These are phyloP conservation scores for Taiozyma sp. DNA, from an alignment of 1,139 yeast genomes.

Conservation along the genomic window DNA sequence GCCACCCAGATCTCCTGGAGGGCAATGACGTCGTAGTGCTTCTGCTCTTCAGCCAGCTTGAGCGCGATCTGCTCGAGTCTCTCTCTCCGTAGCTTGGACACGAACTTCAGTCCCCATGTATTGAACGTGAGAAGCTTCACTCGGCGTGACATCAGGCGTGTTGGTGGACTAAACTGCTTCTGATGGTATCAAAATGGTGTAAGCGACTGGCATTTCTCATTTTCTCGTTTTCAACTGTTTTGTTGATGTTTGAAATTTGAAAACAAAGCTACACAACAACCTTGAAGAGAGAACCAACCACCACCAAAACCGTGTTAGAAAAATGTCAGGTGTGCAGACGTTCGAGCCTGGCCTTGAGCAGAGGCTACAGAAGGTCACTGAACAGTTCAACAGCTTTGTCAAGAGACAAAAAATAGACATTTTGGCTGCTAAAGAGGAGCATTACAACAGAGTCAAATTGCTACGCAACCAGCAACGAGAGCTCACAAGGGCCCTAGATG, in stretches of 20 bases:
- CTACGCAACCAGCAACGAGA: conserved; percentile 24
- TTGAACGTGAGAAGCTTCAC: conserved; percentile 59
- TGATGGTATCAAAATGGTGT: not conserved
- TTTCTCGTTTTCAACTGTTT: not conserved
- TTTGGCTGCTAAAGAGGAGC: conserved; percentile 19
- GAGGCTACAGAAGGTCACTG: conserved; percentile 23
- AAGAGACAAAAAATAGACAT: conserved; percentile 21
- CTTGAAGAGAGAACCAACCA: no score
- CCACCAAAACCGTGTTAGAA: not conserved
- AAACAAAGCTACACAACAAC: no score
- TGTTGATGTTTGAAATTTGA: not conserved
- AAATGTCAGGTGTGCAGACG: conserved; percentile 9
- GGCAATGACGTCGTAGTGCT: conserved; percentile 76
- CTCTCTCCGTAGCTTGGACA: conserved; percentile 60
- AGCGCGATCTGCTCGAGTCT: conserved; percentile 74
- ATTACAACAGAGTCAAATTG: conserved; percentile 16
- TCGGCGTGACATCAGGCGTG: not conserved
- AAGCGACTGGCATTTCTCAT: no score
- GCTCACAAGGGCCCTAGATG: conserved; percentile 17
- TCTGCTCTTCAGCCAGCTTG: conserved; percentile 41
- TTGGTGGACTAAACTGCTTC: not conserved
- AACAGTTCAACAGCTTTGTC: conserved; percentile 22
- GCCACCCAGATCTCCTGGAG: conserved; percentile 92
- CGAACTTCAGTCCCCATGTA: conserved; percentile 87
- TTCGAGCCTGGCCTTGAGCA: conserved; percentile 20